phyloP scores from a whole-genome alignment of 768 basidiomycete species.

The Lyophyllum semitale region DNA sequence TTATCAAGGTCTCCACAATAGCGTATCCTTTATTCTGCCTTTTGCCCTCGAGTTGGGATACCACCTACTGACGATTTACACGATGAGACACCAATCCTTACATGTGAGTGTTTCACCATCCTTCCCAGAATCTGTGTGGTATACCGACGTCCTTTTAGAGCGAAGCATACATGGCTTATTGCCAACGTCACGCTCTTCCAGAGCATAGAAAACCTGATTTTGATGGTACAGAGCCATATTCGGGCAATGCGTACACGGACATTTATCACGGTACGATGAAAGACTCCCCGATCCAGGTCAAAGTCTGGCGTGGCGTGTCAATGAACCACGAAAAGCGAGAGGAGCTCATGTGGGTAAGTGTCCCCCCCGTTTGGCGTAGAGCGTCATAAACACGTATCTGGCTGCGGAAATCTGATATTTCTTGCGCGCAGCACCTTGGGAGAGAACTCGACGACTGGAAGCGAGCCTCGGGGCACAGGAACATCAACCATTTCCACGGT shows the following conservation, averaged over 20 bases:
- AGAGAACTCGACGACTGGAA: conserved; percentile 19
- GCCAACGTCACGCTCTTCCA: background rate
- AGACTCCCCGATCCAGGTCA: conserved; percentile 2
- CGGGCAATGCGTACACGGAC: conserved; percentile 8
- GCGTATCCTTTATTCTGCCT: too few species aligned
- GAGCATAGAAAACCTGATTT: background rate
- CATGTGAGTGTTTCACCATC: background rate
- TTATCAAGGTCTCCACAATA: background rate
- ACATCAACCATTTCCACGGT: conserved; percentile 19
- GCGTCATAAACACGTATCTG: background rate
- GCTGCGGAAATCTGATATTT: background rate
- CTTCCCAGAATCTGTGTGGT: background rate
- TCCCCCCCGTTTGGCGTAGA: background rate
- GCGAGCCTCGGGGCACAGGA: conserved; percentile 13
- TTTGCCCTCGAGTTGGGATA: too few species aligned
- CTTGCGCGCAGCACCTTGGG: conserved; percentile 6
- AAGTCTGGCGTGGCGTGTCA: conserved; percentile 15
- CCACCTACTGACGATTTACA: too few species aligned
- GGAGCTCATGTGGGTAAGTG: conserved; percentile 9
- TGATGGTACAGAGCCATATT: background rate
- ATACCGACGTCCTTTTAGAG: background rate
- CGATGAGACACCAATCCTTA: background rate
- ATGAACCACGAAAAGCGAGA: background rate
- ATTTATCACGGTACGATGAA: conserved; percentile 11
- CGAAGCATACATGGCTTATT: background rate